A percentile compares a stretch with the other conserved stretches of the same genome.
Evolutionary conservation across 2,329 filamentous ascomycete species (phyloP).

Genomic region (Xylariaceae sp.): DNA sequence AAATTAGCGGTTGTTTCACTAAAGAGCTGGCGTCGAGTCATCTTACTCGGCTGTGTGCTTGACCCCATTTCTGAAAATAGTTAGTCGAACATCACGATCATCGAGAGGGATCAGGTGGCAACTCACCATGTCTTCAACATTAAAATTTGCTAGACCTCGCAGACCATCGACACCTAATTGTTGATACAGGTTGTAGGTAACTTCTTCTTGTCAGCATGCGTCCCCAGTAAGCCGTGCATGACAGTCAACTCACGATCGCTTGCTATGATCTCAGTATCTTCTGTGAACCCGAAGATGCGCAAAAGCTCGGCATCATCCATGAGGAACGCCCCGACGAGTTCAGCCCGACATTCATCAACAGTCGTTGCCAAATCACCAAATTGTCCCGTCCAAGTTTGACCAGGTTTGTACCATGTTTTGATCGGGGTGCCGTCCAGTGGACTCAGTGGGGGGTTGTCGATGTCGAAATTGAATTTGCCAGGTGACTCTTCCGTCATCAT

Average conservation of each 20-base stretch:
- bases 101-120: not conserved
- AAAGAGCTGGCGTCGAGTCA: not conserved
- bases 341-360: conserved; percentile 54
- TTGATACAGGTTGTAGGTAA: conserved; percentile 39
- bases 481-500: conserved; percentile 52
- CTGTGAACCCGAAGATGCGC: conserved; percentile 38
- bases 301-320: conserved; percentile 42
- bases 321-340: conserved; percentile 41
- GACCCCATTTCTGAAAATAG: conserved; percentile 39
- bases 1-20: not conserved
- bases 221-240: not conserved
- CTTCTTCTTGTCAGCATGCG: conserved; percentile 24
- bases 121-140: conserved; percentile 31
- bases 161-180: conserved; percentile 40
- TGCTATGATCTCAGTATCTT: conserved; percentile 33
- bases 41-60: conserved; percentile 37
- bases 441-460: conserved; percentile 50
- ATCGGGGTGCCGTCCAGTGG: conserved; percentile 53
- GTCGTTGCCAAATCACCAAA: conserved; percentile 57
- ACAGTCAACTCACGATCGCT: conserved; percentile 33
- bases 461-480: conserved; percentile 60
- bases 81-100: conserved; percentile 4
- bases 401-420: conserved; percentile 55
- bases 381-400: conserved; percentile 59
- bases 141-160: conserved; percentile 36